A percentile compares a stretch with the other conserved stretches of the same genome.
phyloP scores from a whole-genome alignment of 2,329 filamentous ascomycete species.

The Madurella mycetomatis region DNA sequence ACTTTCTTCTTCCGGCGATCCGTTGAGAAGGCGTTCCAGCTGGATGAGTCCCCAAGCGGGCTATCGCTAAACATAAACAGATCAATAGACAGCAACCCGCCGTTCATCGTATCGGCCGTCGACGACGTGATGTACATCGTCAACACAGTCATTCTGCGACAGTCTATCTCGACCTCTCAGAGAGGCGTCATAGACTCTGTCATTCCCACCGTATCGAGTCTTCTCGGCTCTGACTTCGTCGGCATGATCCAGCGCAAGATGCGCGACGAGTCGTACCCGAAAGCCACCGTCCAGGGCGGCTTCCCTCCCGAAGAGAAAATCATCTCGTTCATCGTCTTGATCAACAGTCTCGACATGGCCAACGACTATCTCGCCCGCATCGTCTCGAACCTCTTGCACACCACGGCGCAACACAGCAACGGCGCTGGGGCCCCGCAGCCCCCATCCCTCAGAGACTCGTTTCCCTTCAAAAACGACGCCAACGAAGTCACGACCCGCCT shows the following conservation, averaged over 20 bases:
- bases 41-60: slow-evolving; percentile 81
- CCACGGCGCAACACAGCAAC: slow-evolving; percentile 34
- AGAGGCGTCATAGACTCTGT: slow-evolving; percentile 71
- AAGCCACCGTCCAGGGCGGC: slow-evolving; percentile 69
- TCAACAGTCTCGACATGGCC: slow-evolving; percentile 92
- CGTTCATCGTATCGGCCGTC: slow-evolving; percentile 90
- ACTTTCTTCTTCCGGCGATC: slow-evolving; percentile 96
- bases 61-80: slow-evolving; percentile 71
- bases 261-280: slow-evolving; percentile 92
- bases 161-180: slow-evolving; percentile 78
- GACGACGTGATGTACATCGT: slow-evolving; percentile 99
- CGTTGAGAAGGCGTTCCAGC: slow-evolving; percentile 94
- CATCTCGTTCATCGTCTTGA: slow-evolving; percentile 82
- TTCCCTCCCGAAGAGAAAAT: slow-evolving; percentile 85
- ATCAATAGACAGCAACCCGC: slow-evolving; percentile 70
- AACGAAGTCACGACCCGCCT: slow-evolving; percentile 64
- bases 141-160: slow-evolving; percentile 79
- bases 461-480: slow-evolving; percentile 76
- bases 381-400: slow-evolving; percentile 61
- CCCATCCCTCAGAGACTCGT: slow-evolving; percentile 57
- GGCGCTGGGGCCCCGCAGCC: slow-evolving; percentile 33
- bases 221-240: slow-evolving; percentile 85
- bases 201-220: slow-evolving; percentile 70
- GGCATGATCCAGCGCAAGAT: slow-evolving; percentile 97
- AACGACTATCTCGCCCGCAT: slow-evolving; percentile 90